Percentiles rank a stretch among this genome's conserved stretches.
Conservation (phyloP, 2,329 filamentous ascomycete species). For the Curvularia verruculosa region DNA sequence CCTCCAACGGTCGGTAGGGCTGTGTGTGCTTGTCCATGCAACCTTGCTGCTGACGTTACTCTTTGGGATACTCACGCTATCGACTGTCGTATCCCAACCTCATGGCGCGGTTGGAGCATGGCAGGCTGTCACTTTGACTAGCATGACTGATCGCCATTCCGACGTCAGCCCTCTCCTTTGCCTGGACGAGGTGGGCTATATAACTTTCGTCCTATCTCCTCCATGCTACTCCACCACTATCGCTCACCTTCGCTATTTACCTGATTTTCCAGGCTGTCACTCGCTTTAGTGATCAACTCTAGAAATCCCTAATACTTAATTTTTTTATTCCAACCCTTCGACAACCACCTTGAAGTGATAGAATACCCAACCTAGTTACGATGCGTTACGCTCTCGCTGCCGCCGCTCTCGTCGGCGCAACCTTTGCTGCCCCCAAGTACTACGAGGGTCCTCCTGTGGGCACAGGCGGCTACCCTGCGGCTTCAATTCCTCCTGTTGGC, state of each 20-base stretch:
- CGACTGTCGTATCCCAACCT: slow-evolving; percentile 42
- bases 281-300: slow-evolving; percentile 38
- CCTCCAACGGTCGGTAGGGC: slow-evolving; percentile 26
- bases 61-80: slow-evolving; percentile 36
- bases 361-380: slow-evolving; percentile 22
- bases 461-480: slow-evolving; percentile 15
- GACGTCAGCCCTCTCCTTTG: slow-evolving; percentile 35
- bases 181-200: slow-evolving; percentile 29
- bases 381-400: slow-evolving; percentile 44
- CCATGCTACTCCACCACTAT: slow-evolving; percentile 28
- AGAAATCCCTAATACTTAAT: slow-evolving; percentile 37
- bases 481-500: too few relatives aligned
- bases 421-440: slow-evolving; percentile 41
- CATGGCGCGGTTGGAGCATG: slow-evolving; percentile 32
- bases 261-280: slow-evolving; percentile 33
- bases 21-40: slow-evolving; percentile 25
- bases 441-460: too few relatives aligned
- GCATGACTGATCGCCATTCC: slow-evolving; percentile 32
- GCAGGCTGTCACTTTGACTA: slow-evolving; percentile 36
- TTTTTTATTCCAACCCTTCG: slow-evolving; percentile 15
- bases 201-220: slow-evolving; percentile 26
- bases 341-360: slow-evolving; percentile 5
- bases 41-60: slow-evolving; percentile 23
- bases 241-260: slow-evolving; percentile 40
- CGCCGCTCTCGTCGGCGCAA: slow-evolving; percentile 40